A percentile compares a stretch with the other conserved stretches of the same genome.
Conservation (phyloP, 176 grass and related monocot genomes). For the Dendrocalamus sinicus region DNA sequence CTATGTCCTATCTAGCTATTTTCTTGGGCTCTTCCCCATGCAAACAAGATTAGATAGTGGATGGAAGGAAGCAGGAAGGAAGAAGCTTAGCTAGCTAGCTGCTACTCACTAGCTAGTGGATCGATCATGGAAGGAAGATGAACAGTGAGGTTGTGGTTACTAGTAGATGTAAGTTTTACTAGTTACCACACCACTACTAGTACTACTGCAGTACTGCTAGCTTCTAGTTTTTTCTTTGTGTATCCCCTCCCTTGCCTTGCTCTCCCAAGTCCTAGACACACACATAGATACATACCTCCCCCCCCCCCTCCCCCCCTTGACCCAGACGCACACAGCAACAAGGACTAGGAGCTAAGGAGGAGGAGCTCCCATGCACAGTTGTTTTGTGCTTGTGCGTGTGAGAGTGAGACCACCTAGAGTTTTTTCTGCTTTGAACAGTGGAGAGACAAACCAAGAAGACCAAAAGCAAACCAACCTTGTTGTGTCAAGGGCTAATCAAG, state of each 20-base stretch:
- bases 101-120: background rate
- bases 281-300: background rate
- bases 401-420: background rate
- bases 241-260: background rate
- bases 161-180: conserved; percentile 24
- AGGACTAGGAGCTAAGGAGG: conserved; percentile 14
- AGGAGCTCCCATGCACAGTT: conserved; percentile 41
- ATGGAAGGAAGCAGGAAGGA: conserved; percentile 4
- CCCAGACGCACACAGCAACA: background rate
- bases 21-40: conserved; percentile 57
- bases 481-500: conserved; percentile 58
- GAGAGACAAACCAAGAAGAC: conserved; percentile 49
- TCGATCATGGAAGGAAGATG: conserved; percentile 11
- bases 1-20: conserved; percentile 38
- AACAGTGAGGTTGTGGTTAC: conserved; percentile 31
- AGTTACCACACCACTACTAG: conserved; percentile 33
- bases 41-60: conserved; percentile 31
- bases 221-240: conserved; percentile 26
- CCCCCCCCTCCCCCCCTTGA: background rate
- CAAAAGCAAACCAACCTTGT: conserved; percentile 64
- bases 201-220: background rate
- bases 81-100: conserved; percentile 21
- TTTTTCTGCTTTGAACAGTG: conserved; percentile 16
- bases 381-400: conserved; percentile 17
- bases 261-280: background rate